Base-by-base conservation (phyloP, 371 early-diverging fungal genomes). In the Lichtheimia corymbifera region DNA sequence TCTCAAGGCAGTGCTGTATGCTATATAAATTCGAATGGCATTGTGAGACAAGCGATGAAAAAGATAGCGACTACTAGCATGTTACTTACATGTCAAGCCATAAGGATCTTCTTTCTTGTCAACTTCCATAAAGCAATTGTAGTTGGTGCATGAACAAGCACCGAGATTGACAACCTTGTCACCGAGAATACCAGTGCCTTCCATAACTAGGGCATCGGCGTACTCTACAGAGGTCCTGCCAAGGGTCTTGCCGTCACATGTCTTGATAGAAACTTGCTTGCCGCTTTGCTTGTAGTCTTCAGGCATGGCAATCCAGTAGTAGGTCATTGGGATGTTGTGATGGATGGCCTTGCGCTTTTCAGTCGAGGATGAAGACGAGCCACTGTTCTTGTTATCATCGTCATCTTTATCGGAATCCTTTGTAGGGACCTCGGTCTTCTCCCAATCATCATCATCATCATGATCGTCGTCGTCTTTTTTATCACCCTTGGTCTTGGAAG, bases 231-330 rank as follows among this genome's bases (percentile, higher is more conserved):
- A 56, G 20, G 67, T 63, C 14, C 15, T 60, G 41, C 64, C 66
- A 50, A 71, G 60, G 13, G 64, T 58, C 59, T 66, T 67, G 61
- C 71, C 71, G 40, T 52, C 55, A 41, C 71, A 71, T 13, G 67
- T 66, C 62, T 66, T 66, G 59, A 71, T 62, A 3, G 49, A 18
- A 3, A 66, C 67, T 24, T 61, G 50, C 24, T 59, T 61, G 55
- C 71, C 67, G 28, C 62, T 50, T 2, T 27, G 28, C 28, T 49
- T 53, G 27, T 71, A 66, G 17, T 71, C 67, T 42, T 50, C 45
- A 17, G 66, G 67, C 17, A 54, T 58, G 7, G 71, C 71, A 27
- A 64, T 71, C 71, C 71, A 71, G 59, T 71, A 71, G 20, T 66
- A 71, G 13, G 71, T 71, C 57, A 71, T 61, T 30, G 60, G 57